Conservation (phyloP, 441 rosid genomes). For the Aleurites moluccanus region DNA sequence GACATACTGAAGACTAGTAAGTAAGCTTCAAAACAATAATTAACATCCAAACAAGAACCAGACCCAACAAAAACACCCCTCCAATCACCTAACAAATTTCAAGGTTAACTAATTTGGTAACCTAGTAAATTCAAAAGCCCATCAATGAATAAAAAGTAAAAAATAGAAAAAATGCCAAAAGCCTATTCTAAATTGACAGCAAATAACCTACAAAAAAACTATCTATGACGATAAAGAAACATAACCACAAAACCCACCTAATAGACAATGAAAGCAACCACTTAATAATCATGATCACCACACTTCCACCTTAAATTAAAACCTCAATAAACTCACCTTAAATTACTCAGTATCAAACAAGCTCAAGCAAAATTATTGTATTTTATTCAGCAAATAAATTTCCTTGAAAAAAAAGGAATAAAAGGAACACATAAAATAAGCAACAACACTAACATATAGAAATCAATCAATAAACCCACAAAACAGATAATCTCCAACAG, state of each 20-base stretch:
- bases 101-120: not conserved
- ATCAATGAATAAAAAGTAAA: not conserved
- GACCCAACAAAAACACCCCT: not conserved
- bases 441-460: not conserved
- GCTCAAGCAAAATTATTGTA: too few relatives aligned
- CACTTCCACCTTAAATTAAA: not conserved
- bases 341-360: not conserved
- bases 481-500: not conserved
- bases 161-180: not conserved
- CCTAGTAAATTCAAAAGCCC: conserved; percentile 15
- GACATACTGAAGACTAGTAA: not conserved
- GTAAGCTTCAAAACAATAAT: conserved; percentile 7
- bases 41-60: not conserved
- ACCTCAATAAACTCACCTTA: not conserved
- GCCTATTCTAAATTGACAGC: not conserved
- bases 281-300: not conserved
- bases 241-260: not conserved
- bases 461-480: not conserved
- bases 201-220: not conserved
- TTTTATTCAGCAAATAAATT: not conserved
- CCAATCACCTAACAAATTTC: not conserved
- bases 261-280: conserved; percentile 8
- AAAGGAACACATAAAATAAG: not conserved
- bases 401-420: not conserved
- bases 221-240: conserved; percentile 3